Percentiles rank a stretch among this genome's conserved stretches.
phyloP scores from a whole-genome alignment of 2,329 filamentous ascomycete species.

The Penicillium sp. region DNA sequence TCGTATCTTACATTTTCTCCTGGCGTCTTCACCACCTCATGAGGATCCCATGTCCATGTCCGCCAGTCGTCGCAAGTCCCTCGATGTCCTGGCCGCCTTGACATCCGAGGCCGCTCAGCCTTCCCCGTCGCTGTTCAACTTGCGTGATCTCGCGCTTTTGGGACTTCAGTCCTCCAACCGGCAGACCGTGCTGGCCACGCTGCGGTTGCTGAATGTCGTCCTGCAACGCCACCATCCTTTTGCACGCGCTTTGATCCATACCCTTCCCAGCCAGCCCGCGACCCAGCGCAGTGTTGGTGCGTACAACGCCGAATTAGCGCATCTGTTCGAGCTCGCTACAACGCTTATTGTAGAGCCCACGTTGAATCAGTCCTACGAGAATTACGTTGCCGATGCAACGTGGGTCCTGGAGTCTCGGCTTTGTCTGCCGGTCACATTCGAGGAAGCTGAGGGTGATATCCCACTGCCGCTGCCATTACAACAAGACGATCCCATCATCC shows the following conservation, averaged over 20 bases:
- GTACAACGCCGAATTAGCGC: conserved; percentile 37
- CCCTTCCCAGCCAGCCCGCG: conserved; percentile 36
- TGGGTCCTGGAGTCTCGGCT: conserved; percentile 40
- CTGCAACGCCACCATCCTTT: conserved; percentile 83
- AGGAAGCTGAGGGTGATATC: conserved; percentile 43
- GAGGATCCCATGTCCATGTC: conserved; percentile 57
- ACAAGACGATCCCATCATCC: conserved; percentile 55
- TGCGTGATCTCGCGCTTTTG: conserved; percentile 83
- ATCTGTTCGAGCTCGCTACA: conserved; percentile 33
- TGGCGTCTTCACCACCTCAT: conserved; percentile 60
- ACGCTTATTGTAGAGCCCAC: conserved; percentile 34
- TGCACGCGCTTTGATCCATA: conserved; percentile 61
- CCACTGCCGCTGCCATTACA: conserved; percentile 61
- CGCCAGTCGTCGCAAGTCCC: conserved; percentile 71
- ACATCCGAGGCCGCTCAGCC: conserved; percentile 67
- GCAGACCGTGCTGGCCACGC: conserved; percentile 82
- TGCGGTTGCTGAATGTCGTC: conserved; percentile 81
- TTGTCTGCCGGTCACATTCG: conserved; percentile 26
- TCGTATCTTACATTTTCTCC: conserved; percentile 83
- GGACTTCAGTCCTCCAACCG: conserved; percentile 77
- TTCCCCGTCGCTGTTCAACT: conserved; percentile 83
- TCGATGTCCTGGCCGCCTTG: conserved; percentile 77
- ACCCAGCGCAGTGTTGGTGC: conserved; percentile 33
- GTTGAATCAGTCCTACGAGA: conserved; percentile 39
- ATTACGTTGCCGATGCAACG: conserved; percentile 49